Evolutionary conservation across 345 rosid species (phyloP), one percentile per base, ranked within the genome.

Genomic region (Moricandia moricandioides): DNA sequence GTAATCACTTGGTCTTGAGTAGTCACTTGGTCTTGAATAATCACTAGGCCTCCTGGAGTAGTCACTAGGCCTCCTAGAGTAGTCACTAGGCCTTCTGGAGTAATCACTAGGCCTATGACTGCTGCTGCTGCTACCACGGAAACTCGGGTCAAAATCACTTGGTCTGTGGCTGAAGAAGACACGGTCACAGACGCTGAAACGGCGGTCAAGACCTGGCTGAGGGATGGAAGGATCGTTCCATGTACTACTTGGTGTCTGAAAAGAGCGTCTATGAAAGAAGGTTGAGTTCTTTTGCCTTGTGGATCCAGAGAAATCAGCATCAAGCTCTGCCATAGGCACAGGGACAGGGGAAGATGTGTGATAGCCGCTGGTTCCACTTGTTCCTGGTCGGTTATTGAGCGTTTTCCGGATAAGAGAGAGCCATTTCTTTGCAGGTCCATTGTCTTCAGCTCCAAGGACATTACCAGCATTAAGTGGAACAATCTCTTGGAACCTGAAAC

Each of bases 361-460:
- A 72, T 80, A 89, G 4, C 83, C 85, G 56, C 83, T 83, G 16
- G 88, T 79, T 37, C 97, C 97, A 63, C 93, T 89, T 24, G 87
- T 85, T 78, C 99, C 99, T 11, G 97, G 97, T 74, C 88, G 93
- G 85, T 82, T 86, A 72, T 92, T 95, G 1, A 95, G 87, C 35
- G 97, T 86, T 83, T 74, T 95, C 12, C 96, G 83, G 37, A 95
- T 83, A 14, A 92, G 87, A 65, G 96, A 84, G 63, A 85, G 80
- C 99, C 99, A 95, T 83, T 95, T 95, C 70, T 95, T 89, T 70
- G 98, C 97, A 27, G 98, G 99, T 18, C 98, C 99, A 64, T 91
- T 95, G 86, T 95, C 97, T 87, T 95, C 99, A 49, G 97, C 91
- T 24, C 97, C 99, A 40, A 95, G 90, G 79, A 95, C 79, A 76